These are phyloP conservation scores for Solanum appendiculatum DNA, from an alignment of 257 asterid species.

Conservation along the genomic window DNA sequence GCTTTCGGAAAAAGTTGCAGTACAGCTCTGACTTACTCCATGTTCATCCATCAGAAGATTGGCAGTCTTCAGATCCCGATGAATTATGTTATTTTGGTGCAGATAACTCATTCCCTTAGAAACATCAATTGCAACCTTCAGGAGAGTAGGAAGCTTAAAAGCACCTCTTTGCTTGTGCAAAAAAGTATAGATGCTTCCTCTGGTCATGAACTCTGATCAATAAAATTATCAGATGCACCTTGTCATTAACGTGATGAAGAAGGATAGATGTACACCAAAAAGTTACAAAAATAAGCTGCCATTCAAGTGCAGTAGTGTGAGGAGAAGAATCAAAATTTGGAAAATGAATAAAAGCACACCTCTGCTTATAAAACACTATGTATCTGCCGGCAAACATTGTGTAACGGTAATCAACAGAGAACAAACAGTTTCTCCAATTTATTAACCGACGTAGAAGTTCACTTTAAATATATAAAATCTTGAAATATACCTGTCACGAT, in stretches of 20 bases:
- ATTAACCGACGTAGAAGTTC: background rate
- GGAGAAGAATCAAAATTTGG: background rate
- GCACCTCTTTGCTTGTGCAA: conserved; percentile 28
- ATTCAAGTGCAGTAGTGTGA: background rate
- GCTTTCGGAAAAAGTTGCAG: background rate
- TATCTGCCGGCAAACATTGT: background rate
- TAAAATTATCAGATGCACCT: background rate
- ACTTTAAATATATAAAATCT: background rate
- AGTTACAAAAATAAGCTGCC: background rate
- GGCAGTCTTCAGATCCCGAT: conserved; percentile 43
- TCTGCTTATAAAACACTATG: background rate
- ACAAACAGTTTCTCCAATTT: background rate
- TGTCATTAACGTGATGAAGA: background rate
- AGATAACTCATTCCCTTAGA: conserved; percentile 43
- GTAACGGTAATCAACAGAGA: background rate
- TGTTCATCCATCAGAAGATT: conserved; percentile 45
- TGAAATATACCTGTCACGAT: conserved; percentile 32
- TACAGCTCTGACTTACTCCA: conserved; percentile 19
- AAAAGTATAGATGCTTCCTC: conserved; percentile 31
- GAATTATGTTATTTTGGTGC: conserved; percentile 43
- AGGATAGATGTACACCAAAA: background rate
- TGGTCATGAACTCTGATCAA: conserved; percentile 37
- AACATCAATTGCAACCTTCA: conserved; percentile 38
- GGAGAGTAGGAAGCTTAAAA: conserved; percentile 28
- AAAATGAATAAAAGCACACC: background rate